Evolutionary conservation across 306 rosid species (phyloP).

Genomic region (Rosa persica): DNA sequence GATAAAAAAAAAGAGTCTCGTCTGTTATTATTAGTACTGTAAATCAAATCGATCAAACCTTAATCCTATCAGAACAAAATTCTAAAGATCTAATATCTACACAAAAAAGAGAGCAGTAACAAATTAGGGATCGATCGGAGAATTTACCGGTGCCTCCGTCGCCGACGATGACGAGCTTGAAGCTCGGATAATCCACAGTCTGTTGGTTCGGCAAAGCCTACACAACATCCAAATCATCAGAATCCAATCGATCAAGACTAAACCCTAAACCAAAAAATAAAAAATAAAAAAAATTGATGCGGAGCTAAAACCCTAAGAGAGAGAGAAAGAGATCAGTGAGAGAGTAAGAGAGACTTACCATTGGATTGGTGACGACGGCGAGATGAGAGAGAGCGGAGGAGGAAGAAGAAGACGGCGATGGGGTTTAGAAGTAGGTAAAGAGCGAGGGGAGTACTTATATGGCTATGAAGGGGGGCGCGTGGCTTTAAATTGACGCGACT

Average conservation of each 20-base stretch:
- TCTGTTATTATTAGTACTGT: neutral
- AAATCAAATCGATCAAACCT: neutral
- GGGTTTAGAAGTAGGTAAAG: neutral
- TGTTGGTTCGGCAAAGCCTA: constrained; percentile 59
- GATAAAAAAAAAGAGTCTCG: too few relatives aligned
- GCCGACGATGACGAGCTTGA: constrained; percentile 75
- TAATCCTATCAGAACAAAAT: neutral
- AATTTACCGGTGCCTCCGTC: constrained; percentile 72
- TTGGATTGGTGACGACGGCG: neutral
- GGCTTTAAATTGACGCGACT: constrained; percentile 39
- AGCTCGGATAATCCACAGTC: constrained; percentile 62
- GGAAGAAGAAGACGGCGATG: neutral
- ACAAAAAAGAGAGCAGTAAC: too few relatives aligned
- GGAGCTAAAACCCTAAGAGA: constrained; percentile 17
- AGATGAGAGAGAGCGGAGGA: neutral
- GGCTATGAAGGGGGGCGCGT: neutral
- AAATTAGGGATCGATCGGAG: neutral
- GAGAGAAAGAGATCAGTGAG: neutral
- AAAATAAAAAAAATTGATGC: neutral
- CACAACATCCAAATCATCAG: neutral
- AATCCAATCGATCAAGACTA: neutral
- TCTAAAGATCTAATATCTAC: neutral
- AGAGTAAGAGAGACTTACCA: constrained; percentile 25
- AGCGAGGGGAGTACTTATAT: neutral
- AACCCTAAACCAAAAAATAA: neutral